A percentile compares a stretch with the other conserved stretches of the same genome.
phyloP scores from a whole-genome alignment of 768 basidiomycete species.

The Gelatoporia subvermispora region DNA sequence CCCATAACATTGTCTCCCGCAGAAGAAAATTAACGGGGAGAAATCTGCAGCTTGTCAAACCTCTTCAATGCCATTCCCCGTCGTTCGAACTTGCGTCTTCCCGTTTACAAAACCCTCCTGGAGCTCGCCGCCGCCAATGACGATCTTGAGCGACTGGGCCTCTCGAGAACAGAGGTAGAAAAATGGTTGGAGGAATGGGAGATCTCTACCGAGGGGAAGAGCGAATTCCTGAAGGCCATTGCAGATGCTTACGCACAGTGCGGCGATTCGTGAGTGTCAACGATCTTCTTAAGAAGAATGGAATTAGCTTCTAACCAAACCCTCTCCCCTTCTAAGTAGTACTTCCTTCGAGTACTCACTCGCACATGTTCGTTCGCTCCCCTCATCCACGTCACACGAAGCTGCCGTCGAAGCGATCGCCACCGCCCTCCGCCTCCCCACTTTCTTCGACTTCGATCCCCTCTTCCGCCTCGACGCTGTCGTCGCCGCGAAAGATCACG shows the following conservation, averaged over 20 bases:
- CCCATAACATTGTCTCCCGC: conserved; percentile 3
- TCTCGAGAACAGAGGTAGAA: conserved; percentile 59
- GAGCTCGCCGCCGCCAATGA: conserved; percentile 53
- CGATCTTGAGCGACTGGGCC: conserved; percentile 57
- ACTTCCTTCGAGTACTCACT: conserved; percentile 62
- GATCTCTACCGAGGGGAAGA: conserved; percentile 56
- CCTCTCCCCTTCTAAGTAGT: conserved; percentile 24
- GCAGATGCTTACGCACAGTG: conserved; percentile 54
- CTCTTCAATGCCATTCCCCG: conserved; percentile 75
- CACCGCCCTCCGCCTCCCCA: conserved; percentile 58
- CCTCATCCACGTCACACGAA: conserved; percentile 45
- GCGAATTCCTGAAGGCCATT: conserved; percentile 59
- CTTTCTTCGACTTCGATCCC: conserved; percentile 76
- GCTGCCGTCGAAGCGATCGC: conserved; percentile 61
- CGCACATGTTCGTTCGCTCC: conserved; percentile 56
- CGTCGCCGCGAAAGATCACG: conserved; percentile 58
- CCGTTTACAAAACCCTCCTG: conserved; percentile 60
- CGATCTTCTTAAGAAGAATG: neutral
- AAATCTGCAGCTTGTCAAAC: conserved; percentile 61
- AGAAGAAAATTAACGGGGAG: neutral
- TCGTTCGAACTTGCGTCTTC: conserved; percentile 56
- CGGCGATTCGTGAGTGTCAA: conserved; percentile 51
- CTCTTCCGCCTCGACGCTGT: conserved; percentile 75
- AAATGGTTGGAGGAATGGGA: conserved; percentile 79
- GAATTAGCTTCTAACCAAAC: neutral